Conservation (phyloP, 345 rosid species). For the Moringa oleifera region DNA sequence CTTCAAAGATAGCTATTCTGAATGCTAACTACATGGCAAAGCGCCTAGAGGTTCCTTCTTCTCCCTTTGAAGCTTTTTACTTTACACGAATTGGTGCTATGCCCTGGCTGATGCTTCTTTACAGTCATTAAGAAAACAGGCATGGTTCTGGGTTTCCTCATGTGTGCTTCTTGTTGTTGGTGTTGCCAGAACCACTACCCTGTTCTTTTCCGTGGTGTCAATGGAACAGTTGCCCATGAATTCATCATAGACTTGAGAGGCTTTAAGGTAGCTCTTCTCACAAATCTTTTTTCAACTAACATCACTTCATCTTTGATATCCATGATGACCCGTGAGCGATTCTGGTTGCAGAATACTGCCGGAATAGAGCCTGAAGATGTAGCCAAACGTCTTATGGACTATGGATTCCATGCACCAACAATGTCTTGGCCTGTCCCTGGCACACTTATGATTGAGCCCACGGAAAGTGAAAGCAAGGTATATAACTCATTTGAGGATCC, state of each 20-base stretch:
- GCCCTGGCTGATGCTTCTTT: neutral
- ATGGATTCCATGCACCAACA: constrained; percentile 96
- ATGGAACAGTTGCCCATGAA: constrained; percentile 94
- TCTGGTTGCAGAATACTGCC: constrained; percentile 61
- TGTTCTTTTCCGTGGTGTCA: constrained; percentile 88
- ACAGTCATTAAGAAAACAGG: neutral
- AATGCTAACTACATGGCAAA: constrained; percentile 99
- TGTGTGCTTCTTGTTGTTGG: constrained; percentile 3
- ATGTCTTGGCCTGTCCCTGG: constrained; percentile 99
- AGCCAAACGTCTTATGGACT: constrained; percentile 94
- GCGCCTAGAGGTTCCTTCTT: constrained; percentile 73
- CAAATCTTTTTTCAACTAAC: neutral
- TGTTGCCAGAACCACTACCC: constrained; percentile 67
- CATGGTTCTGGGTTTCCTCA: neutral
- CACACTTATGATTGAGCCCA: constrained; percentile 98
- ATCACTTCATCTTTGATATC: constrained; percentile 13
- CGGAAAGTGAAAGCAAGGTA: constrained; percentile 99
- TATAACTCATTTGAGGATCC: neutral
- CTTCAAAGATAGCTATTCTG: constrained; percentile 91
- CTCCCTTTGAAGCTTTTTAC: constrained; percentile 14
- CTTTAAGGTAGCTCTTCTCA: constrained; percentile 57
- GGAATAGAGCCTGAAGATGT: constrained; percentile 98
- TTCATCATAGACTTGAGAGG: constrained; percentile 89
- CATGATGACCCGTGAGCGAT: constrained; percentile 2
- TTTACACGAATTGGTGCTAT: neutral